phyloP scores from a whole-genome alignment of 345 rosid species.

The Camelina hispida region DNA sequence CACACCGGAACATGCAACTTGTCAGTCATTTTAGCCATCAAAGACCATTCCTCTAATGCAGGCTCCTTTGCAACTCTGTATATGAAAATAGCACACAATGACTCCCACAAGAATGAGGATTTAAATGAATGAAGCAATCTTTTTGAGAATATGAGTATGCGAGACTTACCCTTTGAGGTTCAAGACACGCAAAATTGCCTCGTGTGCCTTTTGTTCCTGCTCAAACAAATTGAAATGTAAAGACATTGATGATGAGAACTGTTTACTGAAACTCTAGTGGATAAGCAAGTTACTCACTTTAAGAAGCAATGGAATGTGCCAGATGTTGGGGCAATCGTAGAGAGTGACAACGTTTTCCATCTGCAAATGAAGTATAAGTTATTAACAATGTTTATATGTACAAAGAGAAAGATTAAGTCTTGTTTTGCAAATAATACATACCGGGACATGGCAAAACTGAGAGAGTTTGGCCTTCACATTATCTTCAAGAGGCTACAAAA shows the following conservation, averaged over 20 bases:
- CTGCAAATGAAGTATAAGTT: constrained; percentile 49
- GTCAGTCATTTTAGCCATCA: constrained; percentile 71
- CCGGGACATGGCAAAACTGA: constrained; percentile 92
- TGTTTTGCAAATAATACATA: constrained; percentile 42
- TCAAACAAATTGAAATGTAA: constrained; percentile 30
- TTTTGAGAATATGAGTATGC: constrained; percentile 13
- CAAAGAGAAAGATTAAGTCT: constrained; percentile 3
- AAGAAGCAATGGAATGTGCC: constrained; percentile 93
- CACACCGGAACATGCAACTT: constrained; percentile 72
- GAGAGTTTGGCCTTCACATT: constrained; percentile 85
- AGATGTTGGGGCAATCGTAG: constrained; percentile 91
- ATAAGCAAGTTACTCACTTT: constrained; percentile 57
- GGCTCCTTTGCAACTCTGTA: constrained; percentile 74
- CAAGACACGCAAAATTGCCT: constrained; percentile 77
- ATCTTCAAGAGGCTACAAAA: constrained; percentile 81
- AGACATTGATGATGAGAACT: background rate
- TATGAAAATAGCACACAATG: constrained; percentile 22
- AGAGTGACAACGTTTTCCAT: constrained; percentile 77
- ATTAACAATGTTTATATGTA: constrained; percentile 16
- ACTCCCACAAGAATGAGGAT: constrained; percentile 14
- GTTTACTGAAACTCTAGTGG: background rate
- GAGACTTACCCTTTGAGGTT: constrained; percentile 69
- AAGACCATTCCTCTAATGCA: constrained; percentile 70
- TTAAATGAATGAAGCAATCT: constrained; percentile 8
- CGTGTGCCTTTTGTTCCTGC: constrained; percentile 97